Base-by-base conservation (phyloP, 2,329 filamentous ascomycete genomes). In the Ceratocystis cacaofunesta region DNA sequence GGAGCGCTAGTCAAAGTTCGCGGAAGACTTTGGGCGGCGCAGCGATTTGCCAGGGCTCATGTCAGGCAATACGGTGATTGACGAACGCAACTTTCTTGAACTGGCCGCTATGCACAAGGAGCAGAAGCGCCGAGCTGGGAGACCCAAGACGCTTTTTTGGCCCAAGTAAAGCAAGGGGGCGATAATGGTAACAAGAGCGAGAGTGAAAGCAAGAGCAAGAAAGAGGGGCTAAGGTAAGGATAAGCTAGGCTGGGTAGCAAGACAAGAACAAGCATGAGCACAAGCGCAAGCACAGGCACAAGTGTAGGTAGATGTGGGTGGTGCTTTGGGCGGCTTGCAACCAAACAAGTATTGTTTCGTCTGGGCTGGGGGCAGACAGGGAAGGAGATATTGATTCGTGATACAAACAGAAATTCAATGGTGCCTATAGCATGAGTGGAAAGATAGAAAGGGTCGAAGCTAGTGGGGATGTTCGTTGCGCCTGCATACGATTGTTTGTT, bases 41-140 rank as follows among this genome's bases (percentile, higher is more conserved):
- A 25, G 69, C 28, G 74, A 70, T 30, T 71, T 70, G 63, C 72
- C 74, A 0, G 69, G 72, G 12, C 69, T 76, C 61, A 72, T 70
- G 61, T 74, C 74, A 12, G 76, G 76, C 1, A 72, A 75, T 67
- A 77, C 76, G 12, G 75, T 74, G 10, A 72, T 76, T 68, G 75
- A 77, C 61, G 74, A 75, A 57, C 72, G 75, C 41, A 76, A 72
- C 68, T 75, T 60, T 62, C 58, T 62, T 22, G 32, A 25, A 10
- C 30, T 44, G 12, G 22, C 43, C 4, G 22, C 41, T 3, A 48
- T 50, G 25, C 17, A 25, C 36, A n/a, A 25, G 22, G 61, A 62
- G 41, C 61, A 50, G 41, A n/a, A 48, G 15, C 43, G 61, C 10
- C 46, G 6, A 32, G 36, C 17, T 6, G 52, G 52, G 25, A 57